Conservation (phyloP, 306 rosid species). For the Vigna trinervia region DNA sequence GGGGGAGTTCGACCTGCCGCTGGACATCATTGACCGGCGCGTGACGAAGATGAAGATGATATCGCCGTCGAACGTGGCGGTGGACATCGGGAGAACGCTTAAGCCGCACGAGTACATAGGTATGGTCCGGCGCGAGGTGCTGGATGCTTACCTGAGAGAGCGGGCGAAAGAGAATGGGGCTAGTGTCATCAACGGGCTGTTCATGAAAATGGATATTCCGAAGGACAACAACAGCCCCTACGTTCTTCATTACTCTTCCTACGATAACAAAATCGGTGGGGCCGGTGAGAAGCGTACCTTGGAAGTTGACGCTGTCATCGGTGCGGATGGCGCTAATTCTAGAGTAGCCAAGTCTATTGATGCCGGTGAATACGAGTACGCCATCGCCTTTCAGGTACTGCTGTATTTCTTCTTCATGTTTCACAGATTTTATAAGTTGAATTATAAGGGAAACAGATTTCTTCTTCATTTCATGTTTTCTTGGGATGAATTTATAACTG, state of each 20-base stretch:
- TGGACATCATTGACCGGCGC: slow-evolving; percentile 90
- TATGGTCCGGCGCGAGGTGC: slow-evolving; percentile 92
- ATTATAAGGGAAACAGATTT: too few species aligned
- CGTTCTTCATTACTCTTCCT: slow-evolving; percentile 74
- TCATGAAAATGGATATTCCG: slow-evolving; percentile 86
- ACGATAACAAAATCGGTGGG: slow-evolving; percentile 73
- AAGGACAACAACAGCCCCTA: slow-evolving; percentile 65
- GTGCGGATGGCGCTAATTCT: slow-evolving; percentile 98
- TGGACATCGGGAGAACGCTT: slow-evolving; percentile 82
- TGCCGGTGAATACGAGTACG: slow-evolving; percentile 96
- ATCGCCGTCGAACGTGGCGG: slow-evolving; percentile 97
- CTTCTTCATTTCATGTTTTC: too few species aligned
- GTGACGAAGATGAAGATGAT: slow-evolving; percentile 99
- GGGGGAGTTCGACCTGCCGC: slow-evolving; percentile 87
- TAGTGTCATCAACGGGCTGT: slow-evolving; percentile 76
- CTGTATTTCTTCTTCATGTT: background rate
- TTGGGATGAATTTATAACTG: too few species aligned
- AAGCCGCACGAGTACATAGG: slow-evolving; percentile 98
- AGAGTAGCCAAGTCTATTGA: slow-evolving; percentile 87
- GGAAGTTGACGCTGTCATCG: slow-evolving; percentile 96
- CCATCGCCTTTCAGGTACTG: slow-evolving; percentile 93
- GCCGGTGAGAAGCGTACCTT: slow-evolving; percentile 70
- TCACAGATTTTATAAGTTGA: too few species aligned
- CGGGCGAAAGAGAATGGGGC: slow-evolving; percentile 87
- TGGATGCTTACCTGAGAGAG: slow-evolving; percentile 73